These are phyloP conservation scores for Paxillus involutus DNA, from an alignment of 768 basidiomycete genomes.

Conservation along the genomic window DNA sequence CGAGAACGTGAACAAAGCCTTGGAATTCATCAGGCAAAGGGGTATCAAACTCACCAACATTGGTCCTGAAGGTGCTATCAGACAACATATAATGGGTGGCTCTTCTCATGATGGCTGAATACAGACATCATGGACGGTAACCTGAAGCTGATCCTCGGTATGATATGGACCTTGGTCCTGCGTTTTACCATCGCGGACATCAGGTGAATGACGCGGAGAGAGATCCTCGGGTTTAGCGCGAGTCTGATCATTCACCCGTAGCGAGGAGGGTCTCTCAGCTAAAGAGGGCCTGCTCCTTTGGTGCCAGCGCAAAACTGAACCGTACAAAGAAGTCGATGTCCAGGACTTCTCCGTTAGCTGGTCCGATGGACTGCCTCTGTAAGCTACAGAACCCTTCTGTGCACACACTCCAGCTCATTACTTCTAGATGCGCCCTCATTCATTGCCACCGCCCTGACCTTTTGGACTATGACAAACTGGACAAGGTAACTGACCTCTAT, in stretches of 20 bases:
- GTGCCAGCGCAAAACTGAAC: conserved; percentile 95
- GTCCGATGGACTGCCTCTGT: conserved; percentile 96
- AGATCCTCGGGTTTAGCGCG: neutral
- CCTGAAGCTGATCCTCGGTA: conserved; percentile 94
- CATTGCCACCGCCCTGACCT: conserved; percentile 97
- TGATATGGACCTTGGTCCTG: conserved; percentile 98
- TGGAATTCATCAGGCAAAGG: conserved; percentile 92
- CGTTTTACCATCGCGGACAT: conserved; percentile 99
- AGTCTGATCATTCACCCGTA: conserved; percentile 33
- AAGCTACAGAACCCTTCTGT: conserved; percentile 28
- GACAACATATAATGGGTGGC: neutral
- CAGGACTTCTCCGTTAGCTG: conserved; percentile 92
- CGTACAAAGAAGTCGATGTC: conserved; percentile 90
- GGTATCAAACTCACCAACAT: conserved; percentile 98
- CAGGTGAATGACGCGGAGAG: conserved; percentile 55
- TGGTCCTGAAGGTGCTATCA: conserved; percentile 79
- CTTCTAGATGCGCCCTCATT: conserved; percentile 89
- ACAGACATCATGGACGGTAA: conserved; percentile 99
- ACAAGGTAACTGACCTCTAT: conserved; percentile 58
- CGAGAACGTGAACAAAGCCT: conserved; percentile 96
- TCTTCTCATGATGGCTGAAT: conserved; percentile 5
- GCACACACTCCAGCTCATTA: conserved; percentile 5
- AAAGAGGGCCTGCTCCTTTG: conserved; percentile 96
- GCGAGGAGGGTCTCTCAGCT: conserved; percentile 97
- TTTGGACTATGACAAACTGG: conserved; percentile 81